A percentile compares a stretch with the other conserved stretches of the same genome.
These are phyloP conservation scores for Dichotomocladium elegans DNA, from an alignment of 371 early-diverging fungal genomes.

Conservation along the genomic window DNA sequence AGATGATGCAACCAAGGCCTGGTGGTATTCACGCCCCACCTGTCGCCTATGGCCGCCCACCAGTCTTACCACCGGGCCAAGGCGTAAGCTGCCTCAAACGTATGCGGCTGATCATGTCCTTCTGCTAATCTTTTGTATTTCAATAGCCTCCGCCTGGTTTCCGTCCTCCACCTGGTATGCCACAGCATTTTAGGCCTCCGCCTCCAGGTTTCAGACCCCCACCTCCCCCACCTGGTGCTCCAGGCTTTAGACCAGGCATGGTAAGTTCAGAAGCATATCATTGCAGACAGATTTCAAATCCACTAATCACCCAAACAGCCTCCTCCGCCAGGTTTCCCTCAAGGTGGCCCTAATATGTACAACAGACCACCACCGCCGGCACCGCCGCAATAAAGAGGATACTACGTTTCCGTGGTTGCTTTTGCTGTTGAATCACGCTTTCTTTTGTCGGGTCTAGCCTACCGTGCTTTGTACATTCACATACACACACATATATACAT, in stretches of 20 bases:
- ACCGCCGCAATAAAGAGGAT: no score
- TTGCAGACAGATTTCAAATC: not conserved
- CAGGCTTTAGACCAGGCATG: slow-evolving; percentile 39
- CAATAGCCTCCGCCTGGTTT: slow-evolving; percentile 56
- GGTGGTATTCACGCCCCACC: slow-evolving; percentile 65
- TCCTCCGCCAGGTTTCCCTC: not conserved
- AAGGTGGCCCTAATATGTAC: not conserved
- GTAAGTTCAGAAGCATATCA: slow-evolving; percentile 10
- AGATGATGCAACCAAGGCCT: slow-evolving; percentile 71
- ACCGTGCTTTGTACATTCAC: no score
- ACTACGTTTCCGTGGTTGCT: no score
- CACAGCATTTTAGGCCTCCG: slow-evolving; percentile 45
- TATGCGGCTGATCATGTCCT: not conserved
- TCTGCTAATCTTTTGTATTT: not conserved
- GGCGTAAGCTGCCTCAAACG: slow-evolving; percentile 13
- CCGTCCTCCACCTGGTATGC: slow-evolving; percentile 62
- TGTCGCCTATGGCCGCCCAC: slow-evolving; percentile 72
- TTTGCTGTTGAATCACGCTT: no score
- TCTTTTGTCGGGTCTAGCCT: no score
- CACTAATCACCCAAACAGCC: not conserved
- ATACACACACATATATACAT: no score
- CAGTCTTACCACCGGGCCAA: slow-evolving; percentile 35
- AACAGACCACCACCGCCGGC: not conserved
- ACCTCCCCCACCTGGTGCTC: slow-evolving; percentile 32
- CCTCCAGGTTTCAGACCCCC: slow-evolving; percentile 62